phyloP scores from a whole-genome alignment of 225 moss, liverwort and hornwort genomes.

The Neckera pumila region DNA sequence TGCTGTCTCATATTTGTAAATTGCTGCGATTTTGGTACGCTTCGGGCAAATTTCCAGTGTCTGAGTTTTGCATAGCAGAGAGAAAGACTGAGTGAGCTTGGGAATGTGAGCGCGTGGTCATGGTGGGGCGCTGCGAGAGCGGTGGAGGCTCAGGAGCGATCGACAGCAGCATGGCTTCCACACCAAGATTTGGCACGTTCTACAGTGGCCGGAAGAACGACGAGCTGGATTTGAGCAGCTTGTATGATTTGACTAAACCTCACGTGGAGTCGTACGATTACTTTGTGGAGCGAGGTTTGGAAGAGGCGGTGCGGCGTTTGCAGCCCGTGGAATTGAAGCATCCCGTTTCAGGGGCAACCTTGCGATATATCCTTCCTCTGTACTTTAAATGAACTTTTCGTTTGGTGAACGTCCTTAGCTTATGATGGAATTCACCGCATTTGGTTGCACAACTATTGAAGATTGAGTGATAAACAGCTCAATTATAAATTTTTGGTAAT shows the following conservation, averaged over 20 bases:
- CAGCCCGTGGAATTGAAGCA: constrained; percentile 67
- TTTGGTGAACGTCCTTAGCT: neutral
- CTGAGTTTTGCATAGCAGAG: neutral
- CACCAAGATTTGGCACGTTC: constrained; percentile 15
- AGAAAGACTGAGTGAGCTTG: neutral
- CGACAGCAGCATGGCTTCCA: constrained; percentile 13
- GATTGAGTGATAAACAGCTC: neutral
- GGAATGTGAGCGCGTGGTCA: neutral
- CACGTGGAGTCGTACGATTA: constrained; percentile 94
- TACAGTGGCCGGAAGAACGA: constrained; percentile 17
- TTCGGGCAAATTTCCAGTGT: neutral
- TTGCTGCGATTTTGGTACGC: neutral
- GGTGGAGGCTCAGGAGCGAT: constrained; percentile 8
- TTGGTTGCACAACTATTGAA: neutral
- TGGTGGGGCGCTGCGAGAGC: constrained; percentile 10
- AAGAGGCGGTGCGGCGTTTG: constrained; percentile 50
- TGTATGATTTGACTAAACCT: constrained; percentile 56
- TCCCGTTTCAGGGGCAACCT: constrained; percentile 42
- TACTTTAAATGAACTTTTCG: neutral
- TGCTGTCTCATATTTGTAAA: neutral
- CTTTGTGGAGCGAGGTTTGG: constrained; percentile 80
- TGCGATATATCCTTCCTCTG: constrained; percentile 83
- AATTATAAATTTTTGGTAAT: neutral
- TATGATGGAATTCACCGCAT: neutral
- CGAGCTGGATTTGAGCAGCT: constrained; percentile 39